phyloP scores from a whole-genome alignment of 2,329 filamentous ascomycete genomes.

The Ophiostoma quercus region DNA sequence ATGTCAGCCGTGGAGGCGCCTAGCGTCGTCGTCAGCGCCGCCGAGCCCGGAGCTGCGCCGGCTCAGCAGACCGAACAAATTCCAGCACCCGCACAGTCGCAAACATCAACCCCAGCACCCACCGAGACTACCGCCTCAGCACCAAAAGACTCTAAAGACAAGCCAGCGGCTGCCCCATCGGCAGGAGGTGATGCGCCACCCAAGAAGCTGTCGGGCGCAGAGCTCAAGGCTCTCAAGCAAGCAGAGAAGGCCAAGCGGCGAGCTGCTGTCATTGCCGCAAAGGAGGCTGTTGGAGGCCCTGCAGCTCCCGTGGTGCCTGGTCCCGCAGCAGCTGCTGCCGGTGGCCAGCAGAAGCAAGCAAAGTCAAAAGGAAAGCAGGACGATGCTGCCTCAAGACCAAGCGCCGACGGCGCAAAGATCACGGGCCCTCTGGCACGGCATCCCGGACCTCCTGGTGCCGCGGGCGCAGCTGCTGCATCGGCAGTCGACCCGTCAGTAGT shows the following conservation, averaged over 20 bases:
- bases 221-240: slow-evolving; percentile 83
- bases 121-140: neutral
- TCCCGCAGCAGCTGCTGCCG: slow-evolving; percentile 28
- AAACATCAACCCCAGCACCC: neutral
- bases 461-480: slow-evolving; percentile 12
- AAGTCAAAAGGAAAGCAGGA: slow-evolving; percentile 34
- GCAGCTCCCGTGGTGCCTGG: slow-evolving; percentile 37
- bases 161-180: slow-evolving; percentile 20
- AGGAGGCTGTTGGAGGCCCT: slow-evolving; percentile 40
- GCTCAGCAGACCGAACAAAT: slow-evolving; percentile 2
- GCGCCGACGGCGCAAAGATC: slow-evolving; percentile 25
- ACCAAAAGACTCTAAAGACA: slow-evolving; percentile 17
- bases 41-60: neutral
- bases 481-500: slow-evolving; percentile 30
- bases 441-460: slow-evolving; percentile 34
- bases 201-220: slow-evolving; percentile 62
- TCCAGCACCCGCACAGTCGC: neutral
- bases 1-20: slow-evolving; percentile 19
- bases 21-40: neutral
- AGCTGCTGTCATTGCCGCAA: slow-evolving; percentile 61
- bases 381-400: slow-evolving; percentile 35
- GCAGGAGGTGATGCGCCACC: slow-evolving; percentile 30
- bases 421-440: slow-evolving; percentile 19
- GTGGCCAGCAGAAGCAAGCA: slow-evolving; percentile 46
- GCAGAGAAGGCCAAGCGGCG: slow-evolving; percentile 86